Evolutionary conservation across 768 basidiomycete species (phyloP).

Genomic region (Asterophora lycoperdoides): DNA sequence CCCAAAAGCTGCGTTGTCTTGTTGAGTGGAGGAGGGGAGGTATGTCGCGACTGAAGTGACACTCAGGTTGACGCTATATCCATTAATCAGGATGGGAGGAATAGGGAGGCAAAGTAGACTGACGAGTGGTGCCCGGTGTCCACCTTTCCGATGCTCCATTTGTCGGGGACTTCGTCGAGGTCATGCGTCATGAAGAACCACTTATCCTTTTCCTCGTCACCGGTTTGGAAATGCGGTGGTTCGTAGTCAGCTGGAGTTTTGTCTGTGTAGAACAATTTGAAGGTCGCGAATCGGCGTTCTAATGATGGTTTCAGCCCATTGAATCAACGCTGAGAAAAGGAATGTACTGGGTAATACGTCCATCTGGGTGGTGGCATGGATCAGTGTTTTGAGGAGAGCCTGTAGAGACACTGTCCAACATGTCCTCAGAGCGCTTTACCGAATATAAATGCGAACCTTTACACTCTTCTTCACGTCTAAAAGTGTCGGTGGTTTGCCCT

Average conservation of each 20-base stretch:
- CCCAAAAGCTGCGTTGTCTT: slow-evolving; percentile 52
- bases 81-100: background rate
- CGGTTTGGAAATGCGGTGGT: slow-evolving; percentile 73
- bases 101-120: slow-evolving; percentile 13
- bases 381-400: slow-evolving; percentile 72
- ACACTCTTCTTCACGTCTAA: slow-evolving; percentile 80
- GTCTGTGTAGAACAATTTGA: slow-evolving; percentile 83
- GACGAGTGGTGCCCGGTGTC: slow-evolving; percentile 75
- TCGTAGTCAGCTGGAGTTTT: slow-evolving; percentile 79
- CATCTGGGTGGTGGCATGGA: slow-evolving; percentile 77
- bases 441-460: slow-evolving; percentile 43
- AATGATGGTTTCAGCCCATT: background rate
- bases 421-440: background rate
- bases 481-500: slow-evolving; percentile 65
- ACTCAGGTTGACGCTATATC: slow-evolving; percentile 58
- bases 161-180: slow-evolving; percentile 68
- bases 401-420: slow-evolving; percentile 24
- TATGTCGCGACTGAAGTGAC: slow-evolving; percentile 72
- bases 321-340: background rate
- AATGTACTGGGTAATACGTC: slow-evolving; percentile 69
- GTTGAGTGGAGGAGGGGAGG: slow-evolving; percentile 58
- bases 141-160: slow-evolving; percentile 61
- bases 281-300: slow-evolving; percentile 84
- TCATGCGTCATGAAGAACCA: slow-evolving; percentile 83
- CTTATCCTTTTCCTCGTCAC: slow-evolving; percentile 65